Evolutionary conservation across 2,329 filamentous ascomycete species (phyloP), one percentile per base, ranked within the genome.

Genomic region (Alternaria gansuensis): DNA sequence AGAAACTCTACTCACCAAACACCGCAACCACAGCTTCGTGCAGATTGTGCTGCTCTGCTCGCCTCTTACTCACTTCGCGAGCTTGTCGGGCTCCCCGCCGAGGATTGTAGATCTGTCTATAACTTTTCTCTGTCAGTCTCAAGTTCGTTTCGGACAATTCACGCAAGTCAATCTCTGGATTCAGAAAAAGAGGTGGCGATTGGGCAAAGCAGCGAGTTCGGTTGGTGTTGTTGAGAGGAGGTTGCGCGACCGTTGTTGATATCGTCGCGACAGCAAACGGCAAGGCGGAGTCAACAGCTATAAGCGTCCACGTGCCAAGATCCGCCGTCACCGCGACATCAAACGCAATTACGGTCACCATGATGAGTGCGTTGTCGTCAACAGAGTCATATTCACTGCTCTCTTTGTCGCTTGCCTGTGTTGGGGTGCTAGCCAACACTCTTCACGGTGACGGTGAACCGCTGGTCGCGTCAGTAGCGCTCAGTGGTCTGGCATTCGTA

Each of bases 361-460:
- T 76, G 66, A 65, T 69, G 63, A 67, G 68, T 37, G 73, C 74
- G 37, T 80, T 89, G 59, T 84, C 80, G 57, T 77, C 77, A 51
- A 80, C 81, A 23, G 87, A 89, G 79, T 79, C 80, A 51, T 83
- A 83, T 79, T 83, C 81, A 68, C 81, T 89, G 54, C 72, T 90
- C 64, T 81, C 87, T 17, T 80, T 97, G 55, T 85, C 88, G 43
- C 83, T 87, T 65, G 87, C 87, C 55, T 92, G 90, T 72, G 75
- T 91, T 66, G 88, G 87, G 57, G 83, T 97, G 65, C 85, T 98
- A 64, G 82, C 85, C 63, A 94, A 94, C 76, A 92, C 92, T 37
- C 90, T 97, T 73, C 64, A 88, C 59, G 91, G 87, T 67, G 90
- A 97, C 78, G 93, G 93, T 66, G 92, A 95, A 69, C 94, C 95